Evolutionary conservation across 805 yeast genomes (phyloP), one percentile per base, ranked within the genome.

Genomic region (Clavispora vitiphila): DNA sequence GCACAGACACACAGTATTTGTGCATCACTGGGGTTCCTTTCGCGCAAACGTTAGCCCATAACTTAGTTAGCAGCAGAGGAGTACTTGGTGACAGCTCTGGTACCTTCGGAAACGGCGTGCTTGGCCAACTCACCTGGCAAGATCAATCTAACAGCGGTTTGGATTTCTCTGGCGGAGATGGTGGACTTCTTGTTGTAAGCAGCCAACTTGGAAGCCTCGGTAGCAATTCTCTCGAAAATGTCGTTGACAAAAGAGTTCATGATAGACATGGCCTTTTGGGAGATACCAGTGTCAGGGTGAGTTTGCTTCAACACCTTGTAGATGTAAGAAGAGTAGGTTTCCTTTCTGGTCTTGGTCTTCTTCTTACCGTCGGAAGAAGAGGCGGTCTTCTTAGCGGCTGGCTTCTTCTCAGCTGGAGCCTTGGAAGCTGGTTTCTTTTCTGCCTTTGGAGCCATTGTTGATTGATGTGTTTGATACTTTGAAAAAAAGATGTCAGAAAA

Each of bases 321-420:
- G 48, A 62, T 62, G 60, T 62, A 62, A 34, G 66, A 61, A 40
- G 66, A 59, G 63, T 61, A 62, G 36, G 66, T 60, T 54, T 62
- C 67, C 61, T 61, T 62, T 61, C 67, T 61, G 49, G 66, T 51
- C 64, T 62, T 62, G 36, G 62, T 46, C 58, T 60, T 62, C 63
- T 60, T 62, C 62, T 62, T 62, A 41, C 61, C 40, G 41, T 55
- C 65, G 34, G 50, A 44, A 22, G 64, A 44, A 37, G 65, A 52
- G 40, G 67, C 55, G 46, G 63, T 54, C 61, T 59, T 61, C 56
- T 59, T 60, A 45, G 67, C 67, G 46, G 67, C 67, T 47, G 67
- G 67, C 59, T 62, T 62, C 64, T 62, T 62, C 54, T 62, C 67
- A 54, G 67, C 67, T 49, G 67, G 67, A 35, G 66, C 66, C 55